Percentiles rank a stretch among this genome's conserved stretches.
These are phyloP conservation scores for Alternaria sp. DNA, from an alignment of 2,329 filamentous ascomycete genomes.

Conservation along the genomic window DNA sequence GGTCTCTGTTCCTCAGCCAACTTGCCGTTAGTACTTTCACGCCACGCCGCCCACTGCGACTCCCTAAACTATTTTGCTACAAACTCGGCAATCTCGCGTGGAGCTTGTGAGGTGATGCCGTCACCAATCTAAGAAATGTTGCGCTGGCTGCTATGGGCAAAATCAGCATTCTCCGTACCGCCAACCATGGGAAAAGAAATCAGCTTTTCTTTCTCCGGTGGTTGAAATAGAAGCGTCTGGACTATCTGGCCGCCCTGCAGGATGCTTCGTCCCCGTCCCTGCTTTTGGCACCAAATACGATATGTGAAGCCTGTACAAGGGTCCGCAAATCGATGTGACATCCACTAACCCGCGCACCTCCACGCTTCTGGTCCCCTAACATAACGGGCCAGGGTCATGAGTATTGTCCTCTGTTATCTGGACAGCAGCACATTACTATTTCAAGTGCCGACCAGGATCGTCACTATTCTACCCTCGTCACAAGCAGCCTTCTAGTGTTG, in stretches of 20 bases:
- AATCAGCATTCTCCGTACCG: not conserved
- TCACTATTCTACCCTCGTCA: not conserved
- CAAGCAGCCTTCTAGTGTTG: slow-evolving; percentile 1
- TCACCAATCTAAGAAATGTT: slow-evolving; percentile 3
- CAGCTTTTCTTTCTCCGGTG: not conserved
- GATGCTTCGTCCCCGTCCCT: slow-evolving; percentile 18
- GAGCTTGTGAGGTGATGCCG: slow-evolving; percentile 1
- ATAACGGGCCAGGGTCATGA: slow-evolving; percentile 8
- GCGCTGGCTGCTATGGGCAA: not conserved
- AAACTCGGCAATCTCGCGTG: slow-evolving; percentile 10
- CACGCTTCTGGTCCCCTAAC: slow-evolving; percentile 9
- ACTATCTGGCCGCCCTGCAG: slow-evolving; percentile 10
- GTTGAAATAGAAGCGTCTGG: slow-evolving; percentile 6
- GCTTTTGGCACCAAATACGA: slow-evolving; percentile 16
- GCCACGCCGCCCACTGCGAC: not conserved
- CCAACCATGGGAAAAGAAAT: not conserved
- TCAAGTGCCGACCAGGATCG: slow-evolving; percentile 6
- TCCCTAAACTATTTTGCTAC: not conserved
- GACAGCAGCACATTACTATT: slow-evolving; percentile 15
- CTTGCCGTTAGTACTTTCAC: not conserved
- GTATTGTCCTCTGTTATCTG: slow-evolving; percentile 14
- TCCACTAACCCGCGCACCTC: slow-evolving; percentile 15
- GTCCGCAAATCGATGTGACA: slow-evolving; percentile 20
- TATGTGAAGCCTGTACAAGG: slow-evolving; percentile 15
- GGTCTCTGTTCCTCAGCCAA: slow-evolving; percentile 2